Conservation (phyloP, 352 stramenopile species). For the Phytophthora agathidicida region DNA sequence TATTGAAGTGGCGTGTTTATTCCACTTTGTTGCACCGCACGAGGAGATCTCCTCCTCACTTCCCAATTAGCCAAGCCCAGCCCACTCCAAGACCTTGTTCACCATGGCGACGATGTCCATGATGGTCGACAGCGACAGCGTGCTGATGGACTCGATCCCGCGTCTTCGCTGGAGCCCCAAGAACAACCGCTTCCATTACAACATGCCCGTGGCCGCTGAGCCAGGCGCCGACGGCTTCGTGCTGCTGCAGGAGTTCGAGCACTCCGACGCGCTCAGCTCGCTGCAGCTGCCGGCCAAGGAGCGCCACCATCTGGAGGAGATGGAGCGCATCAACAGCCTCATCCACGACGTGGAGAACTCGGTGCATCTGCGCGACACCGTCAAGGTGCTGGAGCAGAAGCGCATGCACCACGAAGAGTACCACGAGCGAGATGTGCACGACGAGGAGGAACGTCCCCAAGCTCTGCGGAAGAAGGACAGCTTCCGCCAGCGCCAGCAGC, state of each 20-base stretch:
- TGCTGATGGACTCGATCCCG: constrained; percentile 64
- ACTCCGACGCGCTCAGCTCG: constrained; percentile 50
- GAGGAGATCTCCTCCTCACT: constrained; percentile 17
- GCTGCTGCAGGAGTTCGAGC: constrained; percentile 72
- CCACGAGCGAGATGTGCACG: constrained; percentile 55
- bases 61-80: constrained; percentile 15
- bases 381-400: constrained; percentile 66
- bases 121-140: constrained; percentile 40
- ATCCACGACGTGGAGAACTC: constrained; percentile 78
- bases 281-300: constrained; percentile 53
- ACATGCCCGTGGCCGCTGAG: constrained; percentile 64
- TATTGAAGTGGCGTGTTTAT: constrained; percentile 14
- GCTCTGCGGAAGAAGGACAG: constrained; percentile 54
- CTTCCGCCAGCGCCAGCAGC: constrained; percentile 43
- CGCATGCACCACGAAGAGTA: constrained; percentile 68
- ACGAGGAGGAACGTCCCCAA: constrained; percentile 57
- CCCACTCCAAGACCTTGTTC: constrained; percentile 2
- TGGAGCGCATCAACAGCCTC: constrained; percentile 76
- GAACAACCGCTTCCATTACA: constrained; percentile 86
- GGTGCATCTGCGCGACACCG: constrained; percentile 62
- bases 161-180: constrained; percentile 70
- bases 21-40: background rate
- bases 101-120: constrained; percentile 58
- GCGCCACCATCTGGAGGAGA: constrained; percentile 69
- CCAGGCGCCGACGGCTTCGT: constrained; percentile 69